Conservation (phyloP, 768 basidiomycete species). For the Rhizopogon rudus region DNA sequence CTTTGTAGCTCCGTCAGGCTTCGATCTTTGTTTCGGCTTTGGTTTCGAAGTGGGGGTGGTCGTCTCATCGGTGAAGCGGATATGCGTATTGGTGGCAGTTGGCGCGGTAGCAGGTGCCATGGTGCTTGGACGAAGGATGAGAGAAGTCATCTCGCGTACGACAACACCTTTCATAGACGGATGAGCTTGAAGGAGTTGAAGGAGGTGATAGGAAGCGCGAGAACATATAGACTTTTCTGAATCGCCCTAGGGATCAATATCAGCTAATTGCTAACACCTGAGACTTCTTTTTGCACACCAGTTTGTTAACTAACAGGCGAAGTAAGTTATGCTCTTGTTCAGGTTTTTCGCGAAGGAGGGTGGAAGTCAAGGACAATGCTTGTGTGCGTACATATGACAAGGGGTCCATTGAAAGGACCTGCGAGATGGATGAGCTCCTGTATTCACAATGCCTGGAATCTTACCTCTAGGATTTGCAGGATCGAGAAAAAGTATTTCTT, state of each 20-base stretch:
- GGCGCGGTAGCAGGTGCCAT: slow-evolving; percentile 29
- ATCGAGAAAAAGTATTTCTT: slow-evolving; percentile 96
- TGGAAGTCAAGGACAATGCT: slow-evolving; percentile 69
- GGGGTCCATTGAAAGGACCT: slow-evolving; percentile 81
- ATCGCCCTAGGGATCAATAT: slow-evolving; percentile 59
- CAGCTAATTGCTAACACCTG: neutral
- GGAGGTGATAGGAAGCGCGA: slow-evolving; percentile 82
- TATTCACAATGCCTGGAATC: slow-evolving; percentile 8
- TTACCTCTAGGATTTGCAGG: slow-evolving; percentile 85
- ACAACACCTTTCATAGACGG: slow-evolving; percentile 91
- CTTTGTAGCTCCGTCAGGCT: slow-evolving; percentile 27
- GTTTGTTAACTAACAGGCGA: slow-evolving; percentile 88
- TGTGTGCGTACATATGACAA: slow-evolving; percentile 87
- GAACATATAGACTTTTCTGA: slow-evolving; percentile 84
- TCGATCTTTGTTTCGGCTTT: slow-evolving; percentile 9
- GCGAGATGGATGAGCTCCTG: slow-evolving; percentile 3
- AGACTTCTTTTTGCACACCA: slow-evolving; percentile 43
- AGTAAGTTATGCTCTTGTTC: slow-evolving; percentile 98
- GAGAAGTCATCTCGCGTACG: slow-evolving; percentile 77
- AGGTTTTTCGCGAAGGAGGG: slow-evolving; percentile 81
- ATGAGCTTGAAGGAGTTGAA: slow-evolving; percentile 85
- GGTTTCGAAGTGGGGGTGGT: neutral
- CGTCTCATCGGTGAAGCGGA: slow-evolving; percentile 44
- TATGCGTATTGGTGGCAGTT: slow-evolving; percentile 34
- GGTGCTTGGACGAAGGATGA: slow-evolving; percentile 57